A percentile compares a stretch with the other conserved stretches of the same genome.
Conservation (phyloP, 2,329 filamentous ascomycete species). For the Aplosporella prunicola region DNA sequence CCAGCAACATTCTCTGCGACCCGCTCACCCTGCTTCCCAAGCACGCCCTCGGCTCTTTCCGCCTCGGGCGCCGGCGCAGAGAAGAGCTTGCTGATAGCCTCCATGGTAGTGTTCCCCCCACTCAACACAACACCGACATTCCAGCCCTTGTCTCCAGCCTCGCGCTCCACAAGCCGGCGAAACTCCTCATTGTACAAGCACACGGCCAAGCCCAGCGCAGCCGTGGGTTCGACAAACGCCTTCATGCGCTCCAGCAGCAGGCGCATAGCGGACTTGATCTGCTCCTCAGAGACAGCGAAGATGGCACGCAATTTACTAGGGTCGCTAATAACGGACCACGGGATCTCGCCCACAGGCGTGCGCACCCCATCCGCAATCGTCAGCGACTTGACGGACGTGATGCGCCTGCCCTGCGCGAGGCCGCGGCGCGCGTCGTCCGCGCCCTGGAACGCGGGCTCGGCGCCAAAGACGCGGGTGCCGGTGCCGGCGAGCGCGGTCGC, state of each 20-base stretch:
- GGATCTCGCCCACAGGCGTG: constrained; percentile 66
- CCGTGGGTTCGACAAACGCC: constrained; percentile 80
- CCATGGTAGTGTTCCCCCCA: constrained; percentile 57
- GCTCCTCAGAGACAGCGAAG: constrained; percentile 66
- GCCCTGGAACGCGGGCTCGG: constrained; percentile 74
- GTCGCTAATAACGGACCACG: constrained; percentile 70
- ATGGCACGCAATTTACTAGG: constrained; percentile 59
- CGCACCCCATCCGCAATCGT: constrained; percentile 85
- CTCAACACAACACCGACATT: constrained; percentile 53
- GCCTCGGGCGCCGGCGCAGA: constrained; percentile 17
- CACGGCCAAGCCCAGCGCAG: constrained; percentile 74
- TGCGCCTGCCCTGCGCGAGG: constrained; percentile 52
- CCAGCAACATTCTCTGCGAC: constrained; percentile 39
- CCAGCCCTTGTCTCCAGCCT: constrained; percentile 67
- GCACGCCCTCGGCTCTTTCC: constrained; percentile 31
- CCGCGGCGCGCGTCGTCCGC: constrained; percentile 75
- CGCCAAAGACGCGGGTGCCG: constrained; percentile 68
- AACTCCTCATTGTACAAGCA: constrained; percentile 83
- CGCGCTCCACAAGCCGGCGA: constrained; percentile 55
- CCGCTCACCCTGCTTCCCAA: constrained; percentile 33
- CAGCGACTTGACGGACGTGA: constrained; percentile 60
- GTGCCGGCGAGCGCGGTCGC: constrained; percentile 67
- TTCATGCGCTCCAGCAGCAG: constrained; percentile 83
- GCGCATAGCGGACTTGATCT: constrained; percentile 68
- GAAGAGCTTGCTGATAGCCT: constrained; percentile 50